Evolutionary conservation across 1,139 yeast species (phyloP).

Genomic region (Hansenula anomala): DNA sequence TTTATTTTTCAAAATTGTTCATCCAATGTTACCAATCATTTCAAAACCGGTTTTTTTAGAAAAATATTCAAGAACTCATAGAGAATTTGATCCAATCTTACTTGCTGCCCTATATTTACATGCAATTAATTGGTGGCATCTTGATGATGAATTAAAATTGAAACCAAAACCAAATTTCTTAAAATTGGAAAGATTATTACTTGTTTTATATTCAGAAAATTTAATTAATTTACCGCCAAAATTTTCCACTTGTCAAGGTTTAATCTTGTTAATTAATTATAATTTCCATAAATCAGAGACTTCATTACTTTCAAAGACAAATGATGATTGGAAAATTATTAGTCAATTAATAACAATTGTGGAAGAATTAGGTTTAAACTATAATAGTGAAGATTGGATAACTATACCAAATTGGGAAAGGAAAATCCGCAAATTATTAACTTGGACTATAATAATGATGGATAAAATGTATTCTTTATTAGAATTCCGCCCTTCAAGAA

Average conservation of each 20-base stretch:
- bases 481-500: slow-evolving; percentile 22
- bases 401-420: slow-evolving; percentile 23
- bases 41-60: slow-evolving; percentile 39
- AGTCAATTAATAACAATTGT: slow-evolving; percentile 18
- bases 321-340: slow-evolving; percentile 19
- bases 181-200: slow-evolving; percentile 31
- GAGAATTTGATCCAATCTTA: slow-evolving; percentile 40
- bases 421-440: slow-evolving; percentile 18
- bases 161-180: slow-evolving; percentile 29
- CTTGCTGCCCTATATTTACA: slow-evolving; percentile 39
- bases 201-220: slow-evolving; percentile 33
- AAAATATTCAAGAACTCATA: slow-evolving; percentile 38
- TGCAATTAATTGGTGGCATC: slow-evolving; percentile 39
- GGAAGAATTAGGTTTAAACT: slow-evolving; percentile 23
- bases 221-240: slow-evolving; percentile 31
- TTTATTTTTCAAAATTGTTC: slow-evolving; percentile 36
- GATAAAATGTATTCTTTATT: slow-evolving; percentile 23
- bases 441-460: slow-evolving; percentile 22
- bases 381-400: slow-evolving; percentile 20
- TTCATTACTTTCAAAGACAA: slow-evolving; percentile 7
- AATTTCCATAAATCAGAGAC: slow-evolving; percentile 6
- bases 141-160: slow-evolving; percentile 26
- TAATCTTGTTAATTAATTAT: slow-evolving; percentile 32
- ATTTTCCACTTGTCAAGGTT: slow-evolving; percentile 39
- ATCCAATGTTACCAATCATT: slow-evolving; percentile 37